A percentile compares a stretch with the other conserved stretches of the same genome.
Evolutionary conservation across 2,329 filamentous ascomycete species (phyloP).

Genomic region (Venturiaceae sp.): DNA sequence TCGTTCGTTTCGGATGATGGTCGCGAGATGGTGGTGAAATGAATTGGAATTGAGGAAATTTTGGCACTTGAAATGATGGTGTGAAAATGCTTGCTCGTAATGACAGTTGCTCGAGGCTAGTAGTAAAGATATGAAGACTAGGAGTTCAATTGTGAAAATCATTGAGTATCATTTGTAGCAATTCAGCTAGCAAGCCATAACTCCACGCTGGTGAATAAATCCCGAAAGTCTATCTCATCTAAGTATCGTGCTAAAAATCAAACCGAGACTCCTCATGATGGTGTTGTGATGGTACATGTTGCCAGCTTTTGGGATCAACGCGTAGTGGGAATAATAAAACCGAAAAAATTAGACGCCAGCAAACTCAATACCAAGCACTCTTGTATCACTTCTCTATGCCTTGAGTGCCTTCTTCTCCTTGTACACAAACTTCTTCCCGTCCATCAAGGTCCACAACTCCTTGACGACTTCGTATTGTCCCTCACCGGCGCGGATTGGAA

Average conservation of each 20-base stretch:
- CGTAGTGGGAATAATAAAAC: background rate
- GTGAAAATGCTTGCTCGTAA: no score
- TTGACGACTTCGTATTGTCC: conserved; percentile 21
- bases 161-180: no score
- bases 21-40: no score
- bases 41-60: no score
- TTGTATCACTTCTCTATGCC: background rate
- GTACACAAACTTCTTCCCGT: conserved; percentile 20
- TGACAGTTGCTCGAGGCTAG: no score
- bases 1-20: no score
- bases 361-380: background rate
- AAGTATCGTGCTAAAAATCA: background rate
- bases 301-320: background rate
- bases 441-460: conserved; percentile 26
- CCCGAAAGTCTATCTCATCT: no score
- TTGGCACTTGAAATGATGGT: no score
- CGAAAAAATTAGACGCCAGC: background rate
- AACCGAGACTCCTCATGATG: background rate
- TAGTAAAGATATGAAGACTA: no score
- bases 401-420: background rate
- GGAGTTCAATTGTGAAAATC: no score
- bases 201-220: no score
- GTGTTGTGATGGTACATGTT: background rate
- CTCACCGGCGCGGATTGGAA: conserved; percentile 22
- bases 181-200: no score